Conservation (phyloP, 2,329 filamentous ascomycete genomes). For the Chalaropsis thielavioides region DNA sequence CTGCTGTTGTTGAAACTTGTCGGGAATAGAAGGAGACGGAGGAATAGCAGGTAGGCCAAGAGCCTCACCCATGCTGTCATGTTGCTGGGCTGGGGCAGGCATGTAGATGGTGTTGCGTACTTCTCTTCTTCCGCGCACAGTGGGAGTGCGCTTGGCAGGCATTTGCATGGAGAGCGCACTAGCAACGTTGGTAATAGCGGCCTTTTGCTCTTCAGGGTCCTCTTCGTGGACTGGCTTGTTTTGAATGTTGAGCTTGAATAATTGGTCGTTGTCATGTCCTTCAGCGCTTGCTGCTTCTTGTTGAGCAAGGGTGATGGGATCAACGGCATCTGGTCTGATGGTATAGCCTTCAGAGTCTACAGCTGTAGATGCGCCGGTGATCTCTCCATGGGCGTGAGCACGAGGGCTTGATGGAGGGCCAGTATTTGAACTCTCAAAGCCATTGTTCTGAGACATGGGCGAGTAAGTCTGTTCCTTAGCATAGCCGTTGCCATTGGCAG, state of each 20-base stretch:
- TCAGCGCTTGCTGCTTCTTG: slow-evolving; percentile 39
- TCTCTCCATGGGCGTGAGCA: neutral
- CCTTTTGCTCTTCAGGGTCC: slow-evolving; percentile 57
- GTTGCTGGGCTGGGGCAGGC: slow-evolving; percentile 30
- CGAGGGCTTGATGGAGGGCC: neutral
- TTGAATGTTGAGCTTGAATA: slow-evolving; percentile 68
- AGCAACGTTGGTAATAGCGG: slow-evolving; percentile 60
- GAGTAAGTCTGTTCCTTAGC: slow-evolving; percentile 29
- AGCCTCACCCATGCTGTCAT: slow-evolving; percentile 13
- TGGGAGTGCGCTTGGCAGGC: slow-evolving; percentile 56
- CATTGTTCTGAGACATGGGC: slow-evolving; percentile 20
- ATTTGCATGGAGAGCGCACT: slow-evolving; percentile 54
- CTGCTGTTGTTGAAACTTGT: slow-evolving; percentile 4
- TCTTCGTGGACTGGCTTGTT: slow-evolving; percentile 66
- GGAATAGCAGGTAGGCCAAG: slow-evolving; percentile 10
- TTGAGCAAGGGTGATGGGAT: slow-evolving; percentile 59
- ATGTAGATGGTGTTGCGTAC: slow-evolving; percentile 83
- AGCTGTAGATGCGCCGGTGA: slow-evolving; percentile 23
- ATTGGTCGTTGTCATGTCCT: slow-evolving; percentile 45
- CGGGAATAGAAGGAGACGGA: slow-evolving; percentile 12
- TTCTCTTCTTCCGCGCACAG: slow-evolving; percentile 75
- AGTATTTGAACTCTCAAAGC: neutral
- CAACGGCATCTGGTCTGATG: slow-evolving; percentile 48
- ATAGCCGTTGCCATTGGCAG: slow-evolving; percentile 22
- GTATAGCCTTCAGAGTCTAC: slow-evolving; percentile 60